A percentile compares a stretch with the other conserved stretches of the same genome.
These are phyloP conservation scores for Royoungia palumana DNA, from an alignment of 768 basidiomycete genomes.

Conservation along the genomic window DNA sequence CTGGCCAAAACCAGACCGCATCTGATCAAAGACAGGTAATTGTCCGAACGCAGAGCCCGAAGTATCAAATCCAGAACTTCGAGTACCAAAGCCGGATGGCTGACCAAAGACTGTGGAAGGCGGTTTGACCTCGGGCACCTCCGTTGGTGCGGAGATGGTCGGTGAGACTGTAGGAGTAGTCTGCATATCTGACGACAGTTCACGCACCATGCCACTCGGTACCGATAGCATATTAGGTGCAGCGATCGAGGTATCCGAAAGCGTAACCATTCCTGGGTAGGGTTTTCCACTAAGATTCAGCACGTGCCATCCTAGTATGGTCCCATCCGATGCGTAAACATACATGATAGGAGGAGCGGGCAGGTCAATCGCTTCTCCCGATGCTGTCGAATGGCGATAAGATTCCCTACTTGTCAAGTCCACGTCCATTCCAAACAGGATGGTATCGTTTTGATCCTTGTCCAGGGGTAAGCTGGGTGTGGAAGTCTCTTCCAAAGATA, in stretches of 20 bases:
- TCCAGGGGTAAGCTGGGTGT: slow-evolving; percentile 64
- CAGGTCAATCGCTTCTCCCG: slow-evolving; percentile 40
- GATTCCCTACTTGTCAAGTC: slow-evolving; percentile 57
- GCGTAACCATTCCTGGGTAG: slow-evolving; percentile 54
- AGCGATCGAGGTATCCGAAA: slow-evolving; percentile 11
- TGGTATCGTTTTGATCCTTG: slow-evolving; percentile 65
- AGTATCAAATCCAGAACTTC: slow-evolving; percentile 16
- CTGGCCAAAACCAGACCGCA: slow-evolving; percentile 13
- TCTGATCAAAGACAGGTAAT: slow-evolving; percentile 21
- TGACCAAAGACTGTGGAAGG: slow-evolving; percentile 36
- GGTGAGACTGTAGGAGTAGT: slow-evolving; percentile 25
- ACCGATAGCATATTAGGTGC: slow-evolving; percentile 3
- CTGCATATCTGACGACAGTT: slow-evolving; percentile 31
- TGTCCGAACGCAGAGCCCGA: slow-evolving; percentile 32
- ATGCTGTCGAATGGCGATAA: slow-evolving; percentile 36
- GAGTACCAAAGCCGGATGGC: slow-evolving; percentile 26
- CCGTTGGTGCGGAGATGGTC: slow-evolving; percentile 12
- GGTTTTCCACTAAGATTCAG: slow-evolving; percentile 50
- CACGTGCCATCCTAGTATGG: slow-evolving; percentile 68
- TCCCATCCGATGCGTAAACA: slow-evolving; percentile 77
- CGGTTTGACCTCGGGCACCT: slow-evolving; percentile 28
- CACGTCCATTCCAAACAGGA: slow-evolving; percentile 58
- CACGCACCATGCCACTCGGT: slow-evolving; percentile 25
- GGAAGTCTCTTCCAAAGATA: slow-evolving; percentile 48
- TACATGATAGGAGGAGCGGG: slow-evolving; percentile 64